A percentile compares a stretch with the other conserved stretches of the same genome.
Conservation (phyloP, 306 rosid genomes). For the Prunus dulcis region DNA sequence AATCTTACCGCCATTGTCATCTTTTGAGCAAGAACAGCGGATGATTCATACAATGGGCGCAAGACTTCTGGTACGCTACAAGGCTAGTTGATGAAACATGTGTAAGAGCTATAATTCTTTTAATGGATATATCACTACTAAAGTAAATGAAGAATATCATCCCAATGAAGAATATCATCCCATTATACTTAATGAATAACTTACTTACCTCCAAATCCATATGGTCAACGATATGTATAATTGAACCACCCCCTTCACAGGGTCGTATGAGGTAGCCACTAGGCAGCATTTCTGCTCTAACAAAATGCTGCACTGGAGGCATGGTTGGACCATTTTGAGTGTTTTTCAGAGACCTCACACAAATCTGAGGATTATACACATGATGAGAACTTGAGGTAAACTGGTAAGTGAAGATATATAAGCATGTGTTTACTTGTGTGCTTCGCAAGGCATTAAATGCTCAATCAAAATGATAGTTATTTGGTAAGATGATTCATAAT, state of each 20-base stretch:
- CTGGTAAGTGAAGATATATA: not conserved
- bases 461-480: not conserved
- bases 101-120: conserved; percentile 10
- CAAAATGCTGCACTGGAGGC: conserved; percentile 98
- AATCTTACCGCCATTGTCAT: conserved; percentile 90
- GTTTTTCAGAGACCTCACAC: conserved; percentile 92
- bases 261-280: conserved; percentile 93
- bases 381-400: conserved; percentile 10
- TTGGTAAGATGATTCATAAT: conserved; percentile 11
- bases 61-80: conserved; percentile 97
- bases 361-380: conserved; percentile 45
- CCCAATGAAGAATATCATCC: not conserved
- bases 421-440: not conserved
- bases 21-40: conserved; percentile 87
- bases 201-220: conserved; percentile 78
- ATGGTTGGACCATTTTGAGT: conserved; percentile 95
- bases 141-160: not conserved
- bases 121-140: not conserved
- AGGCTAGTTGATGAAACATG: conserved; percentile 46
- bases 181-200: not conserved
- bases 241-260: conserved; percentile 98
- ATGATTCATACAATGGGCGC: conserved; percentile 91
- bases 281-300: conserved; percentile 93
- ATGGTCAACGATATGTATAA: conserved; percentile 93
- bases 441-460: not conserved